Conservation (phyloP, 306 rosid genomes). For the Nissolia schottii region DNA sequence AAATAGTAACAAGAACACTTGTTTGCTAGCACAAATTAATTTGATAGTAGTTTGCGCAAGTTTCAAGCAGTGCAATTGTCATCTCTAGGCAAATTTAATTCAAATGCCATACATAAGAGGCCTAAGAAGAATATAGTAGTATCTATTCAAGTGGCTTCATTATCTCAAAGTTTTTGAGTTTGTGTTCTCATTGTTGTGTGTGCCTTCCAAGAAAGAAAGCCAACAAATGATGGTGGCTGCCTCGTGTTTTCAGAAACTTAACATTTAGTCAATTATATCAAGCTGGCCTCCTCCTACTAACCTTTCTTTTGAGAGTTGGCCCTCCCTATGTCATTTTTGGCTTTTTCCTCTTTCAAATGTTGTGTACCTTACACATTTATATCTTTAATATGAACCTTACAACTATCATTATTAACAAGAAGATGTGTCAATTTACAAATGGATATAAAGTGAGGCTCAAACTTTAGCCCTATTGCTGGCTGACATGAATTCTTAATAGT, state of each 20-base stretch:
- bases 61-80: not conserved
- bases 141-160: not conserved
- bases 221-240: not conserved
- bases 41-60: not conserved
- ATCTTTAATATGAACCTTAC: not conserved
- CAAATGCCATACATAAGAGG: not conserved
- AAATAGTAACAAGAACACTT: not conserved
- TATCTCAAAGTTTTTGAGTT: not conserved
- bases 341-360: not conserved
- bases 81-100: not conserved
- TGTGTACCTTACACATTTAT: not conserved
- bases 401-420: not conserved
- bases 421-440: not conserved
- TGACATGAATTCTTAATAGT: not conserved
- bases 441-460: not conserved
- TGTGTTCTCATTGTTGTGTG: not conserved
- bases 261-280: not conserved
- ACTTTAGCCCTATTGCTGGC: not conserved
- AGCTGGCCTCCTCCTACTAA: not conserved
- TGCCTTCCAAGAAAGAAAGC: not conserved
- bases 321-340: not conserved
- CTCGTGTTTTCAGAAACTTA: not conserved
- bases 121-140: not conserved
- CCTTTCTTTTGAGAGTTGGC: not conserved
- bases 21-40: not conserved